Evolutionary conservation across 1,284 basidiomycete genomes (phyloP), one percentile per base, ranked within the genome.

Genomic region (Tylopilus orsonianus): DNA sequence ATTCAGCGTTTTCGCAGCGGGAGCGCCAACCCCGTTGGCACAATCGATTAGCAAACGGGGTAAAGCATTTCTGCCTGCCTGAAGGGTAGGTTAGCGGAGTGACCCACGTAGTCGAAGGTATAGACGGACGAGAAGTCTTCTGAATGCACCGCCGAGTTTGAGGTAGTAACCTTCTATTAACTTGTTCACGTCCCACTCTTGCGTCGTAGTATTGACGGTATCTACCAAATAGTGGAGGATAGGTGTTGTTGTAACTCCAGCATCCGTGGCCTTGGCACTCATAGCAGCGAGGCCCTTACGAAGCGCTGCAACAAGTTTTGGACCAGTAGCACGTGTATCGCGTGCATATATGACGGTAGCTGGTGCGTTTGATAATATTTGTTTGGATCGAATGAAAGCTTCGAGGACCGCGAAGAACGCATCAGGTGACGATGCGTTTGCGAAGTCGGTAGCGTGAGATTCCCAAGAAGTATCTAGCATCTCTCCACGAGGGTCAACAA

Each of bases 381-480:
- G 85, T 44, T 83, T 70, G 12, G 73, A 73, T 46, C 75, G 73
- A 33, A 94, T 77, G 50, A 99, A 72, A 4, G 74, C 66, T 22
- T 85, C 72, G 45, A 98, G 74, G 7, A 78, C 77, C 8, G 75
- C 71, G 44, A 95, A 64, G 66, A 99, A 84, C 27, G 85, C 85
- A 38, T 83, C 79, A 8, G 86, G 83, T 16, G 81, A 82, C 10
- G 78, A 59, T 18, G 93, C 92, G 68, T 99, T 99, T 51, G 95
- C 90, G n/a, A 99, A 74, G 5, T 71, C 69, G 6, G 97, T 96
- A 18, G 96, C 95, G 65, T 96, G 82, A 0, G 69, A 66, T 69
- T 99, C 97, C 97, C 97, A 99, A 27, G 90, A 80, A 1, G 89
- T 75, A 63, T 96, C 90, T n/a, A 99, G 81, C 97, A 99, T 99